Base-by-base conservation (phyloP, 805 yeast species). In the Nakazawaea anatomiae region DNA sequence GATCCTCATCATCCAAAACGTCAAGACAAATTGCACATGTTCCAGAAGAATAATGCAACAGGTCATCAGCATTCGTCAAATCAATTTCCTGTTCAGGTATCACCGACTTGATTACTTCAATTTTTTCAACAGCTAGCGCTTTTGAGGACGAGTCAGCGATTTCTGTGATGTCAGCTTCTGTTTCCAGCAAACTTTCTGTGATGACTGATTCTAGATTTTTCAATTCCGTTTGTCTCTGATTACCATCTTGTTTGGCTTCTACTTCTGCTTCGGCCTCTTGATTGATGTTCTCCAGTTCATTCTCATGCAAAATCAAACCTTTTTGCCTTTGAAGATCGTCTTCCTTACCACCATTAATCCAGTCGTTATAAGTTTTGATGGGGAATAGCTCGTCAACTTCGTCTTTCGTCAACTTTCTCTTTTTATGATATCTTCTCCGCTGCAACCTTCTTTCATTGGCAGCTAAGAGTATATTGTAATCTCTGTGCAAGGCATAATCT, bases 21-120 rank as follows among this genome's bases (percentile, higher is more conserved):
- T 87, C 95, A 36, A 88, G 72, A 64, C 96, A 87, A 56, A 87
- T 84, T 10, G 92, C 90, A 71, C 96, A 87, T 1, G 77, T 65
- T 9, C 90, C 94, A 1, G 87, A 80, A 39, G 82, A 76, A 58
- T 71, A 82, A 58, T 82, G 87, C 29, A 67, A 63, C 44, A 66
- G 60, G 6, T 57, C 60, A 25, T 56, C 58, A 6, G 46, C 50
- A 14, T 42, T 34, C 6, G 45, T 41, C 14, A 36, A 18, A 31
- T 32, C 47, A 2, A 35, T 39, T 14, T 48, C 52, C 4, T 25
- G 30, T 6, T 34, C 35, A 5, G 25, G n/a, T 10, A 6, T 34
- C 3, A 38, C 44, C 4, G 45, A 12, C 8, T 46, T 28, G 7
- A 9, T 30, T n/a, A 35, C 43, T 30, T 35, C 47, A 29, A 25